phyloP scores from a whole-genome alignment of 495 filamentous ascomycete species.

The Penicillium mononematosum region DNA sequence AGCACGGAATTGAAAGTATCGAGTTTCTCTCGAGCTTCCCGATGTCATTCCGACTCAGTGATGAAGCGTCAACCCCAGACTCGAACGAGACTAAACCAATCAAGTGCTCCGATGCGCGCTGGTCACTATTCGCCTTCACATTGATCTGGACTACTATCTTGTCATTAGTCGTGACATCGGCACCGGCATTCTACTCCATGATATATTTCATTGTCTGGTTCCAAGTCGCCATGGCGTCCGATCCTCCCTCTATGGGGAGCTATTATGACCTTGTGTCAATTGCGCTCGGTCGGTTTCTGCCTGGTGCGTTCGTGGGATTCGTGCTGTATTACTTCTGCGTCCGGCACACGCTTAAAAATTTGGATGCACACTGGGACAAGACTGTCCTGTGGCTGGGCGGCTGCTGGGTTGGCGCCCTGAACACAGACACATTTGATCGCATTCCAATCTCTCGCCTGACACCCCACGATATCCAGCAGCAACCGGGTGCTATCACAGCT shows the following conservation, averaged over 20 bases:
- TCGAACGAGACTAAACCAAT: conserved; percentile 17
- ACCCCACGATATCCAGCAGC: conserved; percentile 67
- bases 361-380: conserved; percentile 69
- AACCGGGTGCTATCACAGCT: conserved; percentile 69
- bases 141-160: conserved; percentile 60
- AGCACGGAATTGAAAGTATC: conserved; percentile 63
- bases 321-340: conserved; percentile 65
- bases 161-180: conserved; percentile 65
- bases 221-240: conserved; percentile 71
- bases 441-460: conserved; percentile 78
- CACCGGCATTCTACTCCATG: conserved; percentile 62
- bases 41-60: conserved; percentile 60
- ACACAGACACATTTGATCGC: conserved; percentile 71
- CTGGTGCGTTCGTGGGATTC: conserved; percentile 67
- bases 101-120: conserved; percentile 63
- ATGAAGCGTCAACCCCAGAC: conserved; percentile 21
- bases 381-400: conserved; percentile 71
- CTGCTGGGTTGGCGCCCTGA: conserved; percentile 75
- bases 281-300: conserved; percentile 67
- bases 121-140: conserved; percentile 65
- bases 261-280: conserved; percentile 59
- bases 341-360: conserved; percentile 47
- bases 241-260: conserved; percentile 55
- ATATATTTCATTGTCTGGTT: conserved; percentile 69
- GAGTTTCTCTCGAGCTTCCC: conserved; percentile 70